Conservation (phyloP, 768 basidiomycete species). For the Hericium rajendrae region DNA sequence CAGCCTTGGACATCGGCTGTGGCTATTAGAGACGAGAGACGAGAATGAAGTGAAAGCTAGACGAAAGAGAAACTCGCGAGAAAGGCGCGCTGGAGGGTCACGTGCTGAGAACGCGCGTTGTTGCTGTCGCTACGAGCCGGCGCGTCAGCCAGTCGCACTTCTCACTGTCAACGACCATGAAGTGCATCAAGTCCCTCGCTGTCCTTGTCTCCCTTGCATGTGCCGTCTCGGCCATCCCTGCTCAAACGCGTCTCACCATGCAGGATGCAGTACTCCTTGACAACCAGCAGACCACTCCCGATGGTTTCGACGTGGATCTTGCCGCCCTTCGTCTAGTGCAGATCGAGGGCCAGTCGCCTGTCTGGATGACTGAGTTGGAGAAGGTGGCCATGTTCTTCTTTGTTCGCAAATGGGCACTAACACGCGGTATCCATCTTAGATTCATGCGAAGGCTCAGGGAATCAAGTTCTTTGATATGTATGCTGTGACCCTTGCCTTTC, state of each 20-base stretch:
- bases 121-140: background rate
- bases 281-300: background rate
- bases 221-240: conserved; percentile 31
- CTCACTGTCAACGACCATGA: conserved; percentile 26
- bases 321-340: conserved; percentile 66
- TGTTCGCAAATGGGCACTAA: background rate
- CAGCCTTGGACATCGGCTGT: conserved; percentile 54
- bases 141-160: background rate
- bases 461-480: conserved; percentile 85
- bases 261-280: background rate
- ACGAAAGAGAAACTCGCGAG: background rate
- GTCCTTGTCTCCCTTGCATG: conserved; percentile 36
- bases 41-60: background rate
- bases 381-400: conserved; percentile 41
- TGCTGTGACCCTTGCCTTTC: conserved; percentile 14
- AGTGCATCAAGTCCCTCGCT: conserved; percentile 32
- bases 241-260: conserved; percentile 12
- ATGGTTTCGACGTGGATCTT: conserved; percentile 51
- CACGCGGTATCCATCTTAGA: conserved; percentile 31
- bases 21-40: background rate
- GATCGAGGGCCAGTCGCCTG: conserved; percentile 56
- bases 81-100: background rate
- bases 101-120: background rate
- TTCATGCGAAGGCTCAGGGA: conserved; percentile 68
- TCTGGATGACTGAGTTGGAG: conserved; percentile 83